Evolutionary conservation across 345 rosid genomes (phyloP).

Genomic region (Turnera subulata): DNA sequence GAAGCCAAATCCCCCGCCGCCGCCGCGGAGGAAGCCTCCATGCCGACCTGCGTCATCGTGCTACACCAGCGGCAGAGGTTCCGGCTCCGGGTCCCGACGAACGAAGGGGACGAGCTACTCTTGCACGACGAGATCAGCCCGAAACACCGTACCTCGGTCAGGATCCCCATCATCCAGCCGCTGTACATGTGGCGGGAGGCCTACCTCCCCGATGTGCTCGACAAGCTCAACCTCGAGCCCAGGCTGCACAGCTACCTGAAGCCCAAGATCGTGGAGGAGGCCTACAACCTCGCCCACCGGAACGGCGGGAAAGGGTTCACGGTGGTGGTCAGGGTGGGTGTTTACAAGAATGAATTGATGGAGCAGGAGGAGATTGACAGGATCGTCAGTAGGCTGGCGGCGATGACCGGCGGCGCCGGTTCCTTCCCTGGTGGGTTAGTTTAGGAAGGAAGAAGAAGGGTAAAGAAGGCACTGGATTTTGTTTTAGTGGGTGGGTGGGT

Average conservation of each 20-base stretch:
- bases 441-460: no score
- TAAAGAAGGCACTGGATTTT: no score
- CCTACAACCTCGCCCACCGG: not conserved
- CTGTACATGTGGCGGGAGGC: constrained; percentile 9
- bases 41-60: constrained; percentile 1
- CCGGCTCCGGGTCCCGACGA: constrained; percentile 6
- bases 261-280: constrained; percentile 4
- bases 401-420: no score
- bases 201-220: constrained; percentile 10
- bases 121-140: constrained; percentile 9
- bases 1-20: no score
- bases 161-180: constrained; percentile 7
- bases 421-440: no score
- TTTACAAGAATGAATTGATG: constrained; percentile 1
- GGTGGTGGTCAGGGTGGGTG: constrained; percentile 2
- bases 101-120: not conserved
- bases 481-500: no score
- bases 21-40: no score
- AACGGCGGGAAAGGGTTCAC: not conserved
- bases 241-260: not conserved
- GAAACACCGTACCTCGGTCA: constrained; percentile 1
- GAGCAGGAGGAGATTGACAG: constrained; percentile 5
- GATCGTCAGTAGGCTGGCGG: not conserved
- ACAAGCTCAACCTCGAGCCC: not conserved
- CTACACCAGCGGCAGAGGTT: constrained; percentile 7